Percentiles rank a stretch among this genome's conserved stretches.
These are phyloP conservation scores for Halophytophthora batemanensis DNA, from an alignment of 352 stramenopile genomes.

Conservation along the genomic window DNA sequence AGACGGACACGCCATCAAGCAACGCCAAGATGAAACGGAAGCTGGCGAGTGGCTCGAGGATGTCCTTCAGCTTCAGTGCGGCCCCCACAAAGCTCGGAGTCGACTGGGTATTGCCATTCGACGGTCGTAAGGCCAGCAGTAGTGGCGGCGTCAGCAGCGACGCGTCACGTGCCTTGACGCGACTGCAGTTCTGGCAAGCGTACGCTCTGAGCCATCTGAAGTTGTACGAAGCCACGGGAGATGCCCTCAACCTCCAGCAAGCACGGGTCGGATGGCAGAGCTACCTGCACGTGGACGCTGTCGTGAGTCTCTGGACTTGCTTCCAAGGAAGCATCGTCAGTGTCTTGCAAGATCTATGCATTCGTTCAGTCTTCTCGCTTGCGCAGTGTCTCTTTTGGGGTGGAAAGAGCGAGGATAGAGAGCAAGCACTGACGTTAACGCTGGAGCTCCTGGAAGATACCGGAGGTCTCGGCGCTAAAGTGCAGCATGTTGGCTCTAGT, in stretches of 20 bases:
- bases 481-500: too few species aligned
- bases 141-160: slow-evolving; percentile 1
- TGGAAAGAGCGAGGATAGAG: slow-evolving; percentile 22
- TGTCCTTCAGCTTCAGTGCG: slow-evolving; percentile 57
- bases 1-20: neutral
- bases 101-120: slow-evolving; percentile 24
- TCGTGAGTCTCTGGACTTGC: slow-evolving; percentile 10
- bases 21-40: slow-evolving; percentile 2
- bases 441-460: slow-evolving; percentile 18
- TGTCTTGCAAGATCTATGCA: slow-evolving; percentile 15
- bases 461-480: neutral
- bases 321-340: slow-evolving; percentile 10
- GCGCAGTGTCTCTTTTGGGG: slow-evolving; percentile 38
- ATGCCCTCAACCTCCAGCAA: slow-evolving; percentile 37
- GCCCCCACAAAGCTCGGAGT: slow-evolving; percentile 21
- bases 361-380: slow-evolving; percentile 33
- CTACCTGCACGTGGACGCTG: slow-evolving; percentile 23
- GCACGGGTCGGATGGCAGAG: slow-evolving; percentile 41
- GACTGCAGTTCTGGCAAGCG: slow-evolving; percentile 51
- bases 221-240: slow-evolving; percentile 47
- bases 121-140: neutral
- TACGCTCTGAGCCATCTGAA: slow-evolving; percentile 55
- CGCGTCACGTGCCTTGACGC: slow-evolving; percentile 6
- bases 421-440: slow-evolving; percentile 14
- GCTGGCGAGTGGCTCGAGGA: slow-evolving; percentile 24